These are phyloP conservation scores for Lablab purpureus DNA, from an alignment of 306 rosid genomes.

Conservation along the genomic window DNA sequence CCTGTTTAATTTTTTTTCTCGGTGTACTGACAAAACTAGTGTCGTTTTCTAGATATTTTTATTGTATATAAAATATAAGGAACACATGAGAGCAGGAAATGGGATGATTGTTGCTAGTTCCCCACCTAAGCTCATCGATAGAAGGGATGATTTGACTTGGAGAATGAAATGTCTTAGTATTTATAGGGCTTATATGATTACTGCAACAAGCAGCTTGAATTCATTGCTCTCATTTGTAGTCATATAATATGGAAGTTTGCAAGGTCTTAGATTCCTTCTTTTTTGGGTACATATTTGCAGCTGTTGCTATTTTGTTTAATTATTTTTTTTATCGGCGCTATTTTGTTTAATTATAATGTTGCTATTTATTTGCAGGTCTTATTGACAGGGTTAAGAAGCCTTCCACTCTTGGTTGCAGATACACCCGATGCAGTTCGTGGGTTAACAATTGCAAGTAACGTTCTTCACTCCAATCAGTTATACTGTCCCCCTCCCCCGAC, in stretches of 20 bases:
- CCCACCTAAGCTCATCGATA: not conserved
- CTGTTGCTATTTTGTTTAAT: not conserved
- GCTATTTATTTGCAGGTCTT: slow-evolving; percentile 62
- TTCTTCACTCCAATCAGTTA: slow-evolving; percentile 39
- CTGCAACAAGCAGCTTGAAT: slow-evolving; percentile 1
- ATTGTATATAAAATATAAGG: not conserved
- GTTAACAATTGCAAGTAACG: slow-evolving; percentile 81
- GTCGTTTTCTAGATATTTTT: not conserved
- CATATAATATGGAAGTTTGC: not conserved
- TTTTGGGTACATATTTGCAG: not conserved
- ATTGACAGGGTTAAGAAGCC: slow-evolving; percentile 81
- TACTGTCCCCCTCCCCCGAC: not conserved
- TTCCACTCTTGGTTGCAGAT: slow-evolving; percentile 86
- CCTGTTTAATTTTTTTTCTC: not conserved
- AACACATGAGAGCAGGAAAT: not conserved
- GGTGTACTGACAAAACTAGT: not conserved
- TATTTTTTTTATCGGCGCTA: no score
- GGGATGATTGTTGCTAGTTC: slow-evolving; percentile 18
- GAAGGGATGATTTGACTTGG: not conserved
- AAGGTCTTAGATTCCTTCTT: slow-evolving; percentile 12
- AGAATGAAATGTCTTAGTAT: not conserved
- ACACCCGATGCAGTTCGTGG: slow-evolving; percentile 76
- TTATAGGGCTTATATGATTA: slow-evolving; percentile 19
- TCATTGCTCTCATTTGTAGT: not conserved
- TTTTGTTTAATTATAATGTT: not conserved